These are phyloP conservation scores for Lolium perenne DNA, from an alignment of 176 grass and related monocot species.

Conservation along the genomic window DNA sequence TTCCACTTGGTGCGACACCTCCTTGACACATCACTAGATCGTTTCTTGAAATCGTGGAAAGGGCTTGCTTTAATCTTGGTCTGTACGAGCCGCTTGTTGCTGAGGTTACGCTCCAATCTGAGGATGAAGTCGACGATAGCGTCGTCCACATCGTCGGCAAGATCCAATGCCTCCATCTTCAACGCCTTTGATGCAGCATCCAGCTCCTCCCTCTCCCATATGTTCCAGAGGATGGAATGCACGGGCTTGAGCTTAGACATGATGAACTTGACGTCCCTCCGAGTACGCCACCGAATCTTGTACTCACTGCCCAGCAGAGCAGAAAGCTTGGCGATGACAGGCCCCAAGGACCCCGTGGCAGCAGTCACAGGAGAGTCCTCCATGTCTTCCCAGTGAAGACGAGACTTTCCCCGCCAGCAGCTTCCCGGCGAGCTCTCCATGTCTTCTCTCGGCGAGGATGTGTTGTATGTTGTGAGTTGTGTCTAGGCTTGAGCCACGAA, in stretches of 20 bases:
- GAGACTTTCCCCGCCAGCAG: too few relatives aligned
- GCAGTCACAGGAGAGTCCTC: neutral
- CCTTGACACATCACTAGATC: neutral
- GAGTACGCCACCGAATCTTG: neutral
- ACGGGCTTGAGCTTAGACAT: neutral
- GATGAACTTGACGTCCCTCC: neutral
- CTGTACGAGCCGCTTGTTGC: neutral
- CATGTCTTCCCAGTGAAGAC: neutral
- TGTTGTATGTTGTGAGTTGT: neutral
- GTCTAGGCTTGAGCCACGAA: too few relatives aligned
- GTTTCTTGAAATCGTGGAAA: neutral
- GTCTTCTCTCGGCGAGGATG: neutral
- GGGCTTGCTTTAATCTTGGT: neutral
- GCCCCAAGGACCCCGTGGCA: neutral
- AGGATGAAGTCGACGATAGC: neutral
- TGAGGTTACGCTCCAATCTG: neutral
- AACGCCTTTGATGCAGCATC: neutral
- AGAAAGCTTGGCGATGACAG: neutral
- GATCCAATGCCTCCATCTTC: neutral
- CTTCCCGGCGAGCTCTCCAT: neutral
- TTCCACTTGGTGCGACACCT: neutral
- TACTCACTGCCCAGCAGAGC: neutral
- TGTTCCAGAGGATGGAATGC: neutral
- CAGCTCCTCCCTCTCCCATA: neutral
- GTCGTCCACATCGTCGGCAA: neutral